Percentiles rank a stretch among this genome's conserved stretches.
These are phyloP conservation scores for Filobasidium uniguttulatum DNA, from an alignment of 1,284 basidiomycete genomes.

Conservation along the genomic window DNA sequence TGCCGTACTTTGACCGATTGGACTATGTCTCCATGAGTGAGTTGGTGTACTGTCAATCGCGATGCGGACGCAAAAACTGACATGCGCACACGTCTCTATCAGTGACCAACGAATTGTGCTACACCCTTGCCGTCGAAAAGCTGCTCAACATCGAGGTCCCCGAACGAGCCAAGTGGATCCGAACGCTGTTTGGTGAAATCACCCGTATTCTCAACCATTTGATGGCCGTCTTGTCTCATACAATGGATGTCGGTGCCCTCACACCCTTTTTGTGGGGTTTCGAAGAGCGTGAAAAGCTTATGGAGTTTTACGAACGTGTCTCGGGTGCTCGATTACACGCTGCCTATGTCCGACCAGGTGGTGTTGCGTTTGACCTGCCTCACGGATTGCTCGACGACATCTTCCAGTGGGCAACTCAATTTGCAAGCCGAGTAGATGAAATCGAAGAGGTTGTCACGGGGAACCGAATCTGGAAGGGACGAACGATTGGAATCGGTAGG, in stretches of 20 bases:
- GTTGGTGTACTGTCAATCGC: constrained; percentile 23
- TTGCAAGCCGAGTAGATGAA: constrained; percentile 71
- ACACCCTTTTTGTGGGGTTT: constrained; percentile 99
- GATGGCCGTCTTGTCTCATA: constrained; percentile 93
- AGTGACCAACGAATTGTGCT: constrained; percentile 95
- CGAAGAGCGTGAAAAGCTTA: constrained; percentile 98
- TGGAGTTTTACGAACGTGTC: constrained; percentile 99
- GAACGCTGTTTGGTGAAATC: constrained; percentile 92
- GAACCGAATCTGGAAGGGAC: constrained; percentile 95
- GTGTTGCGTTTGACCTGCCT: constrained; percentile 94
- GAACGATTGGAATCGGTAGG: constrained; percentile 79
- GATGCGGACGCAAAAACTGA: not conserved
- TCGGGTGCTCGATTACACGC: constrained; percentile 94
- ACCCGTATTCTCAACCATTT: constrained; percentile 93
- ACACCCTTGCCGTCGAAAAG: constrained; percentile 95
- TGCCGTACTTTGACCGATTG: constrained; percentile 98
- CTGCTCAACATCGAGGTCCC: constrained; percentile 96
- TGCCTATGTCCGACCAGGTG: constrained; percentile 95
- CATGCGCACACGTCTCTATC: no score
- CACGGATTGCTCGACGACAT: constrained; percentile 95
- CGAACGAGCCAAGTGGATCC: constrained; percentile 98
- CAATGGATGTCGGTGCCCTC: constrained; percentile 92
- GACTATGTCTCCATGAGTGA: constrained; percentile 98
- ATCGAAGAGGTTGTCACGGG: constrained; percentile 96
- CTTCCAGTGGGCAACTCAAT: constrained; percentile 95